These are phyloP conservation scores for Zygosaccharomyces bisporus DNA, from an alignment of 805 yeast species.

Conservation along the genomic window DNA sequence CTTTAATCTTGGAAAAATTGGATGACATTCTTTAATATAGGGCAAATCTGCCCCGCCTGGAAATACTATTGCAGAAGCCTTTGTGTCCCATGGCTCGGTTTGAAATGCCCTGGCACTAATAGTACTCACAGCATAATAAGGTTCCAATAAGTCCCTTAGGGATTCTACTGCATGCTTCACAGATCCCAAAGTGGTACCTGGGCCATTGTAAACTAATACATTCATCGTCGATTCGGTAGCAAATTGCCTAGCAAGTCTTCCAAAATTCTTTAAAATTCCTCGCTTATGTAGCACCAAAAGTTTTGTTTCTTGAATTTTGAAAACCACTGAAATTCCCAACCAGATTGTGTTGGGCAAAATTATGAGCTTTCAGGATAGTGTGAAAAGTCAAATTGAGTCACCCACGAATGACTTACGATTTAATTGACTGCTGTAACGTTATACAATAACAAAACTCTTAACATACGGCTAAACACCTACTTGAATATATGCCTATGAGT, in stretches of 20 bases:
- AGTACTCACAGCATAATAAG: slow-evolving; percentile 79
- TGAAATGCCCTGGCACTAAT: slow-evolving; percentile 59
- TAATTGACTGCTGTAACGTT: too few relatives aligned
- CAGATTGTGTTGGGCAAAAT: neutral
- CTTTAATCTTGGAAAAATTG: slow-evolving; percentile 60
- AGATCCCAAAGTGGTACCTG: slow-evolving; percentile 84
- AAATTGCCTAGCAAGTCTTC: neutral
- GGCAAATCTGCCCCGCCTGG: slow-evolving; percentile 99
- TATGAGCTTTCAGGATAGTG: neutral
- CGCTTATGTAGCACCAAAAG: slow-evolving; percentile 2
- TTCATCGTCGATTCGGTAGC: slow-evolving; percentile 45
- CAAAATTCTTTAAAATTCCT: neutral
- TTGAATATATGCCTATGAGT: neutral
- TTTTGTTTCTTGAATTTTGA: neutral
- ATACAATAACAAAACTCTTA: too few relatives aligned
- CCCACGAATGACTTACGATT: slow-evolving; percentile 2
- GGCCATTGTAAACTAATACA: slow-evolving; percentile 65
- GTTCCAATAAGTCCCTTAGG: slow-evolving; percentile 69
- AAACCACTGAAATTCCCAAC: neutral
- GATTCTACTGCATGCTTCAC: slow-evolving; percentile 81
- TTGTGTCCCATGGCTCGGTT: slow-evolving; percentile 84
- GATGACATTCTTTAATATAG: slow-evolving; percentile 66
- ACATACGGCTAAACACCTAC: neutral
- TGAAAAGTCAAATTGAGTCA: neutral
- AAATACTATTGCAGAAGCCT: slow-evolving; percentile 73